A percentile compares a stretch with the other conserved stretches of the same genome.
phyloP scores from a whole-genome alignment of 768 basidiomycete genomes.

The Paxillus rubicundulus region DNA sequence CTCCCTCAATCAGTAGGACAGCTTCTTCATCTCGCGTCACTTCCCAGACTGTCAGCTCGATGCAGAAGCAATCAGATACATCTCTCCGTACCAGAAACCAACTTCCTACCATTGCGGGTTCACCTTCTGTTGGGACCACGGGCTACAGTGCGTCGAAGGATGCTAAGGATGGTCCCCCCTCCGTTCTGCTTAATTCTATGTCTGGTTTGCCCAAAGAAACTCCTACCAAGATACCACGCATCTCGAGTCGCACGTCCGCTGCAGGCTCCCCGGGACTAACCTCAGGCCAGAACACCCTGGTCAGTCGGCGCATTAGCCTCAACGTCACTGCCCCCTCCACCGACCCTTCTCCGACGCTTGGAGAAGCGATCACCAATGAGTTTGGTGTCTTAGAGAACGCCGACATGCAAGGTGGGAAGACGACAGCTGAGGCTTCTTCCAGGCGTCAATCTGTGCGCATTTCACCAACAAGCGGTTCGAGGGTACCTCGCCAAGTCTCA shows the following conservation, averaged over 20 bases:
- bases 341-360: conserved; percentile 60
- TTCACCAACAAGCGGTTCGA: conserved; percentile 62
- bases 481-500: conserved; percentile 64
- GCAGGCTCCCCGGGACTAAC: conserved; percentile 70
- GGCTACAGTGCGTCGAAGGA: conserved; percentile 54
- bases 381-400: conserved; percentile 77
- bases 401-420: conserved; percentile 47
- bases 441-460: conserved; percentile 59
- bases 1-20: conserved; percentile 39
- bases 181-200: conserved; percentile 50
- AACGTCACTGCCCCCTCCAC: conserved; percentile 56
- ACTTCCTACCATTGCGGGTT: conserved; percentile 90
- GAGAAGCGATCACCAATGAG: conserved; percentile 55
- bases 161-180: conserved; percentile 52
- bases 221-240: conserved; percentile 90
- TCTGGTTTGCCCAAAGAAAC: conserved; percentile 71
- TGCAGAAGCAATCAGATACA: conserved; percentile 84
- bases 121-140: conserved; percentile 78
- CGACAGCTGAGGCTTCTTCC: conserved; percentile 31
- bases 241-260: conserved; percentile 80
- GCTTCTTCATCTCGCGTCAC: conserved; percentile 60
- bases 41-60: conserved; percentile 81
- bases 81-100: conserved; percentile 74
- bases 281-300: conserved; percentile 44
- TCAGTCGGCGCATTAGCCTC: conserved; percentile 65